These are phyloP conservation scores for Lolium rigidum DNA, from an alignment of 176 grass and related monocot species.

Conservation along the genomic window DNA sequence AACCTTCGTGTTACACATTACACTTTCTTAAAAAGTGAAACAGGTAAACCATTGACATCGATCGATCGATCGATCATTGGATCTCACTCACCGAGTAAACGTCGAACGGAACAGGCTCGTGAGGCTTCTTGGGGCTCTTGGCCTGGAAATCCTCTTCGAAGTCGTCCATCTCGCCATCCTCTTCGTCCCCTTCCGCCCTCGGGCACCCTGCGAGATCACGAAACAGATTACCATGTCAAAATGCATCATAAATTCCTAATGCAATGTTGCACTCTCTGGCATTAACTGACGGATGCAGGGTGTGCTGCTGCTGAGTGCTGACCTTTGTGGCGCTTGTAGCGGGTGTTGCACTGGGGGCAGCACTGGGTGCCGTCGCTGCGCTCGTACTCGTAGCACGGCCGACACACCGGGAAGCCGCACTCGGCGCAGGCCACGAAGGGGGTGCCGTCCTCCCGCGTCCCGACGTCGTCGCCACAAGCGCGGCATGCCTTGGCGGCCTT, in stretches of 20 bases:
- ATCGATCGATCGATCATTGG: neutral
- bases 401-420: constrained; percentile 88
- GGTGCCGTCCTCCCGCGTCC: constrained; percentile 55
- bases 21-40: neutral
- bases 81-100: constrained; percentile 66
- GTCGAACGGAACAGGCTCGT: constrained; percentile 64
- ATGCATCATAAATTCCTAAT: neutral
- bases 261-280: neutral
- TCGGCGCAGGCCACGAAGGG: constrained; percentile 85
- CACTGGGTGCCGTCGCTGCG: constrained; percentile 68
- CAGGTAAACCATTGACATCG: neutral
- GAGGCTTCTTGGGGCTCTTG: constrained; percentile 68
- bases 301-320: neutral
- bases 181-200: constrained; percentile 76
- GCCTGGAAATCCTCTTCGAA: constrained; percentile 76
- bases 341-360: constrained; percentile 93
- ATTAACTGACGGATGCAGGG: neutral
- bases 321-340: constrained; percentile 97
- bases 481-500: constrained; percentile 64
- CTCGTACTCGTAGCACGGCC: constrained; percentile 90
- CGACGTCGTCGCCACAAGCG: constrained; percentile 77
- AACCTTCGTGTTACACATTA: neutral
- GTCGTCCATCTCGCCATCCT: constrained; percentile 84
- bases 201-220: constrained; percentile 47
- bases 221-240: neutral